A percentile compares a stretch with the other conserved stretches of the same genome.
Conservation (phyloP, 2,329 filamentous ascomycete species). For the Epicoccum sorghinum region DNA sequence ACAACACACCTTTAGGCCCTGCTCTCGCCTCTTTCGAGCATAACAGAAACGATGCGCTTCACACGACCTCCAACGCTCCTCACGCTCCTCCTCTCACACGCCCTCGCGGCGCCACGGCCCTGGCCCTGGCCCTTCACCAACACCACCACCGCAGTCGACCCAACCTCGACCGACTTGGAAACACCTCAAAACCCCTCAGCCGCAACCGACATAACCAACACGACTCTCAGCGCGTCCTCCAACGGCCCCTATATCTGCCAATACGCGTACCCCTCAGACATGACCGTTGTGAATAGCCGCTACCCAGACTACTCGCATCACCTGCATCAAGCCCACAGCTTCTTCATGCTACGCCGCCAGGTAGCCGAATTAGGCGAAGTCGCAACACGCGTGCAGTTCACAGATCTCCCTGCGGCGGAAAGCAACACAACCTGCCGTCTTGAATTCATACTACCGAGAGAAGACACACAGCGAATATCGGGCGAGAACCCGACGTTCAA, state of each 20-base stretch:
- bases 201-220: slow-evolving; percentile 12
- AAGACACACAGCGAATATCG: slow-evolving; percentile 16
- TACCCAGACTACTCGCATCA: slow-evolving; percentile 32
- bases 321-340: slow-evolving; percentile 25
- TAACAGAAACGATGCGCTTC: too few relatives aligned
- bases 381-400: slow-evolving; percentile 35
- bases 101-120: too few relatives aligned
- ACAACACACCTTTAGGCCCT: too few relatives aligned
- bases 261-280: slow-evolving; percentile 27
- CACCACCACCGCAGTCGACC: not conserved
- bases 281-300: slow-evolving; percentile 35
- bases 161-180: not conserved
- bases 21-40: too few relatives aligned
- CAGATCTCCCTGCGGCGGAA: slow-evolving; percentile 2
- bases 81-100: too few relatives aligned
- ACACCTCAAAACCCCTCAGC: slow-evolving; percentile 1
- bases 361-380: slow-evolving; percentile 24
- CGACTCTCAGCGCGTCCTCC: not conserved
- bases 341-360: slow-evolving; percentile 41
- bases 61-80: too few relatives aligned
- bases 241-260: slow-evolving; percentile 23
- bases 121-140: not conserved
- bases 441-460: slow-evolving; percentile 32
- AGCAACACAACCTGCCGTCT: slow-evolving; percentile 32
- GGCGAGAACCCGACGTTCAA: slow-evolving; percentile 34